Percentiles rank a stretch among this genome's conserved stretches.
Evolutionary conservation across 805 yeast genomes (phyloP).

Genomic region (Lachancea mirantina): DNA sequence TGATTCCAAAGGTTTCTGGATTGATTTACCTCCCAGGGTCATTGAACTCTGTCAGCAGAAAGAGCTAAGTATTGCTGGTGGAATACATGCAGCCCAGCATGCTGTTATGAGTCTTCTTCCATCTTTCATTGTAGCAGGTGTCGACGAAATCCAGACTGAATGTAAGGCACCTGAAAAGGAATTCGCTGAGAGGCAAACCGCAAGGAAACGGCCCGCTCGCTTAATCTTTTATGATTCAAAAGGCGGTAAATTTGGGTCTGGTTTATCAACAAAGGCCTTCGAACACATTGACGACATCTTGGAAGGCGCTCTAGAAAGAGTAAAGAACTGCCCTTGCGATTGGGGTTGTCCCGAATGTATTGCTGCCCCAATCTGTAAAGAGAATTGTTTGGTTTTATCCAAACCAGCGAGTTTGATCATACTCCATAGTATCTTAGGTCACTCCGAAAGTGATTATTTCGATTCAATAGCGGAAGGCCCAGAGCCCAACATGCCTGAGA

Average conservation of each 20-base stretch:
- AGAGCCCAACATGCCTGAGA: constrained; percentile 65
- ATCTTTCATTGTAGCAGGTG: constrained; percentile 59
- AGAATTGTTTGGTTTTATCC: constrained; percentile 73
- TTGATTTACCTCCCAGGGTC: constrained; percentile 69
- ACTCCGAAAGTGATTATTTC: constrained; percentile 29
- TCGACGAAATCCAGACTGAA: constrained; percentile 79
- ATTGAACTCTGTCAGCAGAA: constrained; percentile 52
- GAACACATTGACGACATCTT: constrained; percentile 67
- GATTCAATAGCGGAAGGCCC: constrained; percentile 56
- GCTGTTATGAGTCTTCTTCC: constrained; percentile 77
- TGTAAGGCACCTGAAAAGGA: constrained; percentile 98
- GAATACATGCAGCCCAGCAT: constrained; percentile 96
- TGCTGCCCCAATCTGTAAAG: constrained; percentile 76
- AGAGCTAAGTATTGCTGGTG: constrained; percentile 68
- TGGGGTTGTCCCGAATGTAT: constrained; percentile 76
- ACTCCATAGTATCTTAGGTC: constrained; percentile 53
- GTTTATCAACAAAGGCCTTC: constrained; percentile 72
- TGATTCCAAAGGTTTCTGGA: constrained; percentile 81
- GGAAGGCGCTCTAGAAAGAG: constrained; percentile 47
- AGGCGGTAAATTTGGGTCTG: constrained; percentile 77
- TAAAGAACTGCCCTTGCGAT: constrained; percentile 61
- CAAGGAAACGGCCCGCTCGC: constrained; percentile 78
- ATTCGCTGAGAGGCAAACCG: constrained; percentile 67
- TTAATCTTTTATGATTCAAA: constrained; percentile 75
- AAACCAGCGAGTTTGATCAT: constrained; percentile 78